Evolutionary conservation across 1,139 yeast genomes (phyloP).

Genomic region (Zygoascus hellenicus): DNA sequence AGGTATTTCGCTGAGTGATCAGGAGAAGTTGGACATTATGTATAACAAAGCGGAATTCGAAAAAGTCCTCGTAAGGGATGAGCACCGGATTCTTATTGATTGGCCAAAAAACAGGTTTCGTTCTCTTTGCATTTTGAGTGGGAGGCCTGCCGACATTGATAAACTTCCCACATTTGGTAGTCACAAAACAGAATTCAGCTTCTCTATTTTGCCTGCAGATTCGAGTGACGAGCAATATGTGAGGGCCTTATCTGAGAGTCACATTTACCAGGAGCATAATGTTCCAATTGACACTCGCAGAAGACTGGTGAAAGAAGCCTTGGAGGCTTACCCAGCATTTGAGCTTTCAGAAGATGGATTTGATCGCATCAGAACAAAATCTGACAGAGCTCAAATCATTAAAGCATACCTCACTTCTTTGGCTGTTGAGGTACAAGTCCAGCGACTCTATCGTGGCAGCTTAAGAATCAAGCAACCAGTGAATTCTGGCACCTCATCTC

Average conservation of each 20-base stretch:
- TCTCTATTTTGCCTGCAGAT: constrained; percentile 41
- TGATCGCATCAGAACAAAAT: constrained; percentile 28
- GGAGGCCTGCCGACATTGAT: constrained; percentile 36
- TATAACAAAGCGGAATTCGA: constrained; percentile 47
- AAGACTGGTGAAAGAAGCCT: constrained; percentile 34
- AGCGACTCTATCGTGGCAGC: constrained; percentile 48
- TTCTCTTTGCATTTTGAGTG: constrained; percentile 49
- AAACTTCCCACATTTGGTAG: constrained; percentile 26
- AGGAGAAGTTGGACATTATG: constrained; percentile 45
- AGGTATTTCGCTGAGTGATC: constrained; percentile 23
- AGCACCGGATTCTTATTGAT: constrained; percentile 57
- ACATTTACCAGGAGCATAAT: constrained; percentile 51
- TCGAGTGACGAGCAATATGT: constrained; percentile 43
- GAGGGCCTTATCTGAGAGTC: constrained; percentile 37
- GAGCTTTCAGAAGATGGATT: constrained; percentile 8
- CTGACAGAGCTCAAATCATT: constrained; percentile 45
- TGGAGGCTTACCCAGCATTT: constrained; percentile 18
- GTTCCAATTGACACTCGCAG: constrained; percentile 34
- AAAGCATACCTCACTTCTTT: constrained; percentile 43
- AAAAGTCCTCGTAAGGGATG: constrained; percentile 42
- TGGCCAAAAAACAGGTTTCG: constrained; percentile 62
- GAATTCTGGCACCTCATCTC: constrained; percentile 4
- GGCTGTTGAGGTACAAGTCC: constrained; percentile 59
- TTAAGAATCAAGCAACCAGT: constrained; percentile 21
- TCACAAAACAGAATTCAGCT: constrained; percentile 34